phyloP scores from a whole-genome alignment of 2,329 filamentous ascomycete genomes.

The Beauveria pseudobassiana region DNA sequence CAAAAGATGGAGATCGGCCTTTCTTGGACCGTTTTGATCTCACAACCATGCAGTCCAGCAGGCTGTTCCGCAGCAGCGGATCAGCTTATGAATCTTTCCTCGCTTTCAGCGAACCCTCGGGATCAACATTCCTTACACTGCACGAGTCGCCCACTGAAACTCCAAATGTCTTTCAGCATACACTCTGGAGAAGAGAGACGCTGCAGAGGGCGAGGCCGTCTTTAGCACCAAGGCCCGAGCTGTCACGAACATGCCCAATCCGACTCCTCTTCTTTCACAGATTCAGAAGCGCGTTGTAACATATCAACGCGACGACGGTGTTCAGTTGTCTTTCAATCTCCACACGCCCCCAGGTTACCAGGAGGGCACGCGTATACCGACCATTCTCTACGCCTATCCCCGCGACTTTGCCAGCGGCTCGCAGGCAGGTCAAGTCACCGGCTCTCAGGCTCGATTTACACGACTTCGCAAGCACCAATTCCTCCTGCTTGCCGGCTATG shows the following conservation, averaged over 20 bases:
- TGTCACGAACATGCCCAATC: slow-evolving; percentile 7
- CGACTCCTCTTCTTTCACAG: slow-evolving; percentile 43
- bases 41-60: background rate
- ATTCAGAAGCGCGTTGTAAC: slow-evolving; percentile 33
- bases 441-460: slow-evolving; percentile 1
- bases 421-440: slow-evolving; percentile 2
- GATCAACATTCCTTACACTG: background rate
- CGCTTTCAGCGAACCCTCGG: background rate
- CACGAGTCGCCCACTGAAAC: slow-evolving; percentile 1
- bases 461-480: slow-evolving; percentile 1
- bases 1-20: slow-evolving; percentile 2
- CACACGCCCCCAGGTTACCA: slow-evolving; percentile 6
- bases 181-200: background rate
- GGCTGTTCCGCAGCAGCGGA: slow-evolving; percentile 6
- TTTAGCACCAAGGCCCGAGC: background rate
- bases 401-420: slow-evolving; percentile 2
- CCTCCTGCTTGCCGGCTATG: slow-evolving; percentile 3
- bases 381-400: slow-evolving; percentile 8
- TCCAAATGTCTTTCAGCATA: slow-evolving; percentile 3
- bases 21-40: slow-evolving; percentile 4
- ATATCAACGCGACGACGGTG: slow-evolving; percentile 5
- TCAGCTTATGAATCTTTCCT: slow-evolving; percentile 2
- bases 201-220: background rate
- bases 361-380: slow-evolving; percentile 3
- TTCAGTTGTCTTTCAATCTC: slow-evolving; percentile 2